A percentile compares a stretch with the other conserved stretches of the same genome.
phyloP scores from a whole-genome alignment of 2,329 filamentous ascomycete species.

The Cryoendolithus antarcticus region DNA sequence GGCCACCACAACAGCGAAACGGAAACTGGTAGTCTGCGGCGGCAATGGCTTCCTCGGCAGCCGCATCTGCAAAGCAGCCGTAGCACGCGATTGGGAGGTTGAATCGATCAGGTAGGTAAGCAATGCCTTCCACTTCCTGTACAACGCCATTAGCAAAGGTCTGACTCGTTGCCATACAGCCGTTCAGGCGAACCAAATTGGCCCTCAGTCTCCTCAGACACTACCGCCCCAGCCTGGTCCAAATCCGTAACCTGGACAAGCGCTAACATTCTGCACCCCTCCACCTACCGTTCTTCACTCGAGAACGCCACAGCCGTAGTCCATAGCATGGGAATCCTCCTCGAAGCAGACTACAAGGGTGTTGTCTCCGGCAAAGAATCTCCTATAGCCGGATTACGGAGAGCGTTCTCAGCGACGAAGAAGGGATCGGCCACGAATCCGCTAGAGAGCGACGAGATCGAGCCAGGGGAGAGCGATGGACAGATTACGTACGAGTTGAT shows the following conservation, averaged over 20 bases:
- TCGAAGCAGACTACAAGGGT: slow-evolving; percentile 96
- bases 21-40: slow-evolving; percentile 67
- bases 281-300: slow-evolving; percentile 65
- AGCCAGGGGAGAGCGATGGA: slow-evolving; percentile 53
- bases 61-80: slow-evolving; percentile 83
- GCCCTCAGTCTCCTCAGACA: slow-evolving; percentile 62
- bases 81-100: slow-evolving; percentile 78
- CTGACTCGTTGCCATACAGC: slow-evolving; percentile 33
- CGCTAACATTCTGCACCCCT: slow-evolving; percentile 74
- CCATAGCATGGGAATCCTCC: slow-evolving; percentile 88
- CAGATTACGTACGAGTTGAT: slow-evolving; percentile 93
- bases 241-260: slow-evolving; percentile 74
- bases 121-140: neutral
- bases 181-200: slow-evolving; percentile 84
- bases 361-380: slow-evolving; percentile 74
- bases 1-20: slow-evolving; percentile 1
- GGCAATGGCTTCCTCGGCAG: slow-evolving; percentile 80
- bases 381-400: slow-evolving; percentile 62
- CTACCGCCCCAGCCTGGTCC: slow-evolving; percentile 66
- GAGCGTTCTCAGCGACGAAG: slow-evolving; percentile 61
- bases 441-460: slow-evolving; percentile 50
- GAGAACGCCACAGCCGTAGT: slow-evolving; percentile 72
- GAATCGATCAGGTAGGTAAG: slow-evolving; percentile 68
- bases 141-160: neutral
- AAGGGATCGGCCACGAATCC: slow-evolving; percentile 51